phyloP scores from a whole-genome alignment of 352 stramenopile genomes.

The Globisporangium paroecandrum region DNA sequence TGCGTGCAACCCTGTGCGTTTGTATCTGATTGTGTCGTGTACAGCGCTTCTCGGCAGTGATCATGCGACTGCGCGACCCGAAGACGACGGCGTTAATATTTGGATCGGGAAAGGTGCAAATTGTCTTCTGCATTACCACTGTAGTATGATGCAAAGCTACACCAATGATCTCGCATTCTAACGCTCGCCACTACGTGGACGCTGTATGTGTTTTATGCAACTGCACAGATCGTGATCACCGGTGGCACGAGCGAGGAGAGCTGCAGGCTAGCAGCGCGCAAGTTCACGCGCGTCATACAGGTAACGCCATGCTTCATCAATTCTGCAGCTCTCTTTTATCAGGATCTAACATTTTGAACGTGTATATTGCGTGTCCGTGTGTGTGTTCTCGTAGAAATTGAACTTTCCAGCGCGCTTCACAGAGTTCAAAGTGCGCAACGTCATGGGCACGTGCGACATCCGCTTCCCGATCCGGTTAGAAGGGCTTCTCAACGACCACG shows the following conservation, averaged over 20 bases:
- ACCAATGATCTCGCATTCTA: neutral
- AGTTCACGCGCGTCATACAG: slow-evolving; percentile 86
- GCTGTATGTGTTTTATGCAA: neutral
- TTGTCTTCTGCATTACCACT: neutral
- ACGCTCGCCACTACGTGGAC: neutral
- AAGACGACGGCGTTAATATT: slow-evolving; percentile 99
- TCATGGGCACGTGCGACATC: slow-evolving; percentile 97
- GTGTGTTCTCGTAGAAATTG: slow-evolving; percentile 58
- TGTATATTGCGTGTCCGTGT: neutral
- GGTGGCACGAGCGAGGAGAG: slow-evolving; percentile 80
- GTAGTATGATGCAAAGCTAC: neutral
- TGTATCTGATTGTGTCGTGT: neutral
- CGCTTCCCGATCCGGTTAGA: slow-evolving; percentile 99
- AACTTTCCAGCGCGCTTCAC: slow-evolving; percentile 84
- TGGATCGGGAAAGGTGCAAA: slow-evolving; percentile 88
- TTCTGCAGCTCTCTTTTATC: neutral
- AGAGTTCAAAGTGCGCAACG: slow-evolving; percentile 96
- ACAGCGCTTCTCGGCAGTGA: slow-evolving; percentile 94
- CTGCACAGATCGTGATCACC: slow-evolving; percentile 76
- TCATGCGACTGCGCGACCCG: slow-evolving; percentile 94
- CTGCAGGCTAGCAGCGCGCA: slow-evolving; percentile 76
- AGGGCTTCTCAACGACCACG: slow-evolving; percentile 95
- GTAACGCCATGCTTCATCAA: slow-evolving; percentile 21
- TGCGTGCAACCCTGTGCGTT: neutral
- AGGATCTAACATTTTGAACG: neutral